Evolutionary conservation across 2,329 filamentous ascomycete genomes (phyloP).

Genomic region (Hypoxylon rubiginosum): DNA sequence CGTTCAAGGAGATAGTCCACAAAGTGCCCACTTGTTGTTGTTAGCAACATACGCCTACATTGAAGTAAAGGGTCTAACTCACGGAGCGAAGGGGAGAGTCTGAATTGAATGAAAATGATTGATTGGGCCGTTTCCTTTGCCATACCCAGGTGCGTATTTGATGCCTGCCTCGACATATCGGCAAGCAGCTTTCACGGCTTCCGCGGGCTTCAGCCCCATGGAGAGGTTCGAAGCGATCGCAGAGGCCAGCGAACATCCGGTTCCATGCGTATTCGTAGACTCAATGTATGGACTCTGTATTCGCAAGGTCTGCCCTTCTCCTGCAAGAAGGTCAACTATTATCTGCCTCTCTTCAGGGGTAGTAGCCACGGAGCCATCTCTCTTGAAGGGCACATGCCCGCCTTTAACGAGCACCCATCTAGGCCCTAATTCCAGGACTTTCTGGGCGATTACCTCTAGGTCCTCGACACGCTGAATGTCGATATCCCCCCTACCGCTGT

Average conservation of each 20-base stretch:
- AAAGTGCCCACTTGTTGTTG: conserved; percentile 74
- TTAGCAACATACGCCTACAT: conserved; percentile 28
- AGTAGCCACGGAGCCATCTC: conserved; percentile 70
- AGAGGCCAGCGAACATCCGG: conserved; percentile 92
- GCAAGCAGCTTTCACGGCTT: conserved; percentile 76
- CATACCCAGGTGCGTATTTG: conserved; percentile 71
- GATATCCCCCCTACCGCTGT: conserved; percentile 58
- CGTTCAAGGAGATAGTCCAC: conserved; percentile 85
- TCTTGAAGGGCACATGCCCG: conserved; percentile 85
- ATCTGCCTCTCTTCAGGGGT: conserved; percentile 70
- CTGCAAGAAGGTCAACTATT: conserved; percentile 83
- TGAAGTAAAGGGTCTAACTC: conserved; percentile 45
- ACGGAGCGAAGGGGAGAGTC: conserved; percentile 76
- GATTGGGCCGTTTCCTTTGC: conserved; percentile 77
- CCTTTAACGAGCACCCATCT: conserved; percentile 90
- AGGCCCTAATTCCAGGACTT: conserved; percentile 77
- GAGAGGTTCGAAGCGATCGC: conserved; percentile 82
- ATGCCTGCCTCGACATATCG: conserved; percentile 81
- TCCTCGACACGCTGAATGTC: conserved; percentile 71
- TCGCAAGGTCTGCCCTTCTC: conserved; percentile 66
- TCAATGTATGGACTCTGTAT: conserved; percentile 79
- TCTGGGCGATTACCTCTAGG: conserved; percentile 76
- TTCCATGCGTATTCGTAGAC: conserved; percentile 90
- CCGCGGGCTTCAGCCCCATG: conserved; percentile 66
- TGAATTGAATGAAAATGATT: conserved; percentile 84